Evolutionary conservation across 257 asterid species (phyloP), one percentile per base, ranked within the genome.

Genomic region (Nicotiana tabacum): DNA sequence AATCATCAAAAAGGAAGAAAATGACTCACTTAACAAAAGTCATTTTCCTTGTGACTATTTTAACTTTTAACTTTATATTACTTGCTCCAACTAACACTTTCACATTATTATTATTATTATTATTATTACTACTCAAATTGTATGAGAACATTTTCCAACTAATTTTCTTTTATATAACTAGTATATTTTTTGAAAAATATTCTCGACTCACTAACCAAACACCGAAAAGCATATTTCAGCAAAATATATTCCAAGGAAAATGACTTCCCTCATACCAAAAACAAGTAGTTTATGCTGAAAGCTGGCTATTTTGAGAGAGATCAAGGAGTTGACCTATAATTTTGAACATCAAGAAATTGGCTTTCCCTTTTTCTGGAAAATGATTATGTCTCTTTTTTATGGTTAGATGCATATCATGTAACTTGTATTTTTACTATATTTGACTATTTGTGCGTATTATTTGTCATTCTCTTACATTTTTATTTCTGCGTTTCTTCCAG

Each of bases 401-500:
- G 10, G 48, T 43, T 43, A 7, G 48, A 43, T 43, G 48, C 48
- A 43, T 43, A 43, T 43, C 48, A 43, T 43, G 1, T 32, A 66
- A 66, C 48, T 7, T 66, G 33, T 66, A 15, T 12, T 66, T 16
- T 62, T 24, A 62, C 33, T 24, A 24, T 30, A 24, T 62, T 21
- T 21, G 24, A 21, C 24, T 21, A 21, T 21, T 61, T 66, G 74
- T 16, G 48, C 3, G 13, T 16, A 6, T 66, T 21, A 15, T 32
- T 66, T 32, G 18, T 21, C 51, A 66, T 16, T 43, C 76, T 66
- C 7, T 32, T 66, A 24, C 27, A 16, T 33, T 67, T 67, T 68
- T 18, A 2, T 21, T 69, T 2, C 13, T 62, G 6, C 5, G 39
- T 48, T 77, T 83, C 21, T 57, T 80, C 35, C 91, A 90, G 92